These are phyloP conservation scores for Leccinum solheimii DNA, from an alignment of 1,284 basidiomycete genomes.

Conservation along the genomic window DNA sequence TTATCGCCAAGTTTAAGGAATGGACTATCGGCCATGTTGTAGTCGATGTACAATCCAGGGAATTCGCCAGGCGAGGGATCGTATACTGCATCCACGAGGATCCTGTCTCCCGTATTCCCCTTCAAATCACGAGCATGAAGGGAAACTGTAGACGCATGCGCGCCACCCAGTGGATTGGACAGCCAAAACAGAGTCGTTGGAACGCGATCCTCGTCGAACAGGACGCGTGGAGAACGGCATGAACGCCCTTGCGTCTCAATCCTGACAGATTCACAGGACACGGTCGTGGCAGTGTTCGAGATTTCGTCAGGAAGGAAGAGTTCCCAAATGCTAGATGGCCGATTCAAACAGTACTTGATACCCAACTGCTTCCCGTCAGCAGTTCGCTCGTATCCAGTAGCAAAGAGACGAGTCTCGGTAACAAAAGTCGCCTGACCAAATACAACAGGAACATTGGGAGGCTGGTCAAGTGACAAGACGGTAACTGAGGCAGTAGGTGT, in stretches of 20 bases:
- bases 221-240: constrained; percentile 56
- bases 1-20: constrained; percentile 39
- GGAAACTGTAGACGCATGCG: constrained; percentile 58
- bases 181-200: constrained; percentile 51
- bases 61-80: constrained; percentile 46
- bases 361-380: constrained; percentile 60
- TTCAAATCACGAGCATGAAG: constrained; percentile 46
- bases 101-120: constrained; percentile 8
- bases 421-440: constrained; percentile 61
- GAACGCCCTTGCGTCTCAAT: constrained; percentile 46
- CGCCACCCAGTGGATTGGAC: constrained; percentile 54
- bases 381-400: constrained; percentile 61
- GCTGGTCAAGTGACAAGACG: constrained; percentile 20
- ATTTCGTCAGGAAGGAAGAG: constrained; percentile 30
- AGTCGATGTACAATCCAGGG: constrained; percentile 60
- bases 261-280: constrained; percentile 32
- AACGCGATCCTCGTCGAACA: constrained; percentile 33
- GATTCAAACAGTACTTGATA: constrained; percentile 62
- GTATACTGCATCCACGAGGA: constrained; percentile 38
- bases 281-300: background rate
- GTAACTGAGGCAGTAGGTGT: constrained; percentile 9
- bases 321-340: constrained; percentile 59
- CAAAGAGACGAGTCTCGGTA: constrained; percentile 46
- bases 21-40: constrained; percentile 45
- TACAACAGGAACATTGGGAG: constrained; percentile 25